These are phyloP conservation scores for Cryptomeria japonica DNA, from an alignment of 75 land plant genomes.

Conservation along the genomic window DNA sequence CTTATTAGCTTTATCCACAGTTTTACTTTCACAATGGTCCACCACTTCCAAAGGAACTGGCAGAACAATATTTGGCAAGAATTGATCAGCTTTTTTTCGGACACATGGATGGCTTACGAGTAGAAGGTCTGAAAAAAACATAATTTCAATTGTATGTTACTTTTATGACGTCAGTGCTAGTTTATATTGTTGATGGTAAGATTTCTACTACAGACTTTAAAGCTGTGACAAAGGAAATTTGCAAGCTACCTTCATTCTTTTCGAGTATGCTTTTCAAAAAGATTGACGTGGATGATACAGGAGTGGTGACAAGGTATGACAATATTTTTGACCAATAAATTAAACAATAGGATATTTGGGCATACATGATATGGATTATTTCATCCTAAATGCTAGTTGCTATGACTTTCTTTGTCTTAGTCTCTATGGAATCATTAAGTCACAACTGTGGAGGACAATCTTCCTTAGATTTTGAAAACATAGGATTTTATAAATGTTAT, in stretches of 20 bases:
- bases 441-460: not conserved
- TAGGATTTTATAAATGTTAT: not conserved
- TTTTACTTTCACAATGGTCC: constrained; percentile 92
- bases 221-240: constrained; percentile 74
- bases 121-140: constrained; percentile 46
- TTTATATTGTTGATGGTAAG: not conserved
- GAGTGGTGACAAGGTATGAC: constrained; percentile 76
- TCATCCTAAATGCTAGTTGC: not conserved
- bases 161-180: not conserved
- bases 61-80: constrained; percentile 62
- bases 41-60: constrained; percentile 77
- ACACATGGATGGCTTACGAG: constrained; percentile 69
- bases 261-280: constrained; percentile 77
- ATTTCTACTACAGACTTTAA: constrained; percentile 60
- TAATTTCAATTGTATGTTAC: not conserved
- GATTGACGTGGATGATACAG: constrained; percentile 65
- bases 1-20: constrained; percentile 40
- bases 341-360: not conserved
- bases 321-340: not conserved
- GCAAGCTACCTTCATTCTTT: constrained; percentile 96
- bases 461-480: not conserved
- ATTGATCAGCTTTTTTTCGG: constrained; percentile 70
- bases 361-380: not conserved
- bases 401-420: not conserved
- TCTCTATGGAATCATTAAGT: not conserved